Evolutionary conservation across 2,329 filamentous ascomycete species (phyloP), one percentile per base, ranked within the genome.

Genomic region (Penicillium sp.): DNA sequence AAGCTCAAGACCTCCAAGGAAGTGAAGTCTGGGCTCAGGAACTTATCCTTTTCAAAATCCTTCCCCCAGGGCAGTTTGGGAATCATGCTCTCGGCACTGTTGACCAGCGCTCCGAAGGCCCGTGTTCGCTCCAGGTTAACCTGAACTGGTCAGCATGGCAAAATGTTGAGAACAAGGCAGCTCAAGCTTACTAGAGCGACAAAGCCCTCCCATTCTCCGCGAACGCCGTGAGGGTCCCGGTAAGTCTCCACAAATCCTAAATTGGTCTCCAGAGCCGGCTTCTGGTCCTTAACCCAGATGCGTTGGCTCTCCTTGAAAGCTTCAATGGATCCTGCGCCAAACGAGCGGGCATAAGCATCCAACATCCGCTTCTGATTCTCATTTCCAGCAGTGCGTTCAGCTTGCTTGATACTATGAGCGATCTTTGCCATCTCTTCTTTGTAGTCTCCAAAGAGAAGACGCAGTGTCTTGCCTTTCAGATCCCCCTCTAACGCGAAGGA

Each of bases 11-110:
- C 89, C 64, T 98, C 93, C 2, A 97, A 76, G 7, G 86, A 93
- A 0, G 93, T 97, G 61, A 98, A 98, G 64, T 98, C 93, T 0
- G 93, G 93, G 36, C 87, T 91, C 23, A 94, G 70, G 67, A 98
- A 98, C 59, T 86, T 89, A 72, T 96, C 90, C 68, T 97, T 97
- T 63, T 98, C 93, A 52, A 97, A 98, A 0, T 87, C 86, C 32
- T 79, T 78, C 23, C 75, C 73, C 93, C 93, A 98, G 0, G 93
- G 93, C 10, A 98, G 73, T 47, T 94, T 81, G 5, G 89, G 87
- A 36, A 98, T 96, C 61, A 95, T 83, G 31, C 74, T 73, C 8
- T 89, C 85, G 0, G 93, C 90, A 17, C 83, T 83, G 14, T 83
- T 77, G 4, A 97, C 93, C 1, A 97, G 79, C 53, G 86, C 84